These are phyloP conservation scores for Acanthamoeba royreba DNA, from an alignment of 208 protist genomes.

Conservation along the genomic window DNA sequence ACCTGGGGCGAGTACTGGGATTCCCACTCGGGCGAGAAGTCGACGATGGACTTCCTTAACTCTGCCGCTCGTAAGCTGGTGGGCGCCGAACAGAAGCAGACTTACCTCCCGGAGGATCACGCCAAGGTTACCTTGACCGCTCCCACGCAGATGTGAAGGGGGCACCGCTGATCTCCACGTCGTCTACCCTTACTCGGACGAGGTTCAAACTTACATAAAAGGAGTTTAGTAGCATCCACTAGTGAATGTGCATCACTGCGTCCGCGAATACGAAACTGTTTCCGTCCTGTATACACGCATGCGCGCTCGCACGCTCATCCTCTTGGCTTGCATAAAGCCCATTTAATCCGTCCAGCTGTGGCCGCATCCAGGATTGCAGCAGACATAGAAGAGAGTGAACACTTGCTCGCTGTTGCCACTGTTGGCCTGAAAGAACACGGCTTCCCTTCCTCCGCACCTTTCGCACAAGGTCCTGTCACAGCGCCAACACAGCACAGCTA, in stretches of 20 bases:
- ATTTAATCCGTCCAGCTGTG: conserved; percentile 23
- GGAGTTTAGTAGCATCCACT: background rate
- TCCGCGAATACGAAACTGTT: too few species aligned
- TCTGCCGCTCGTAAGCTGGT: too few species aligned
- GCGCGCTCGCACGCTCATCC: background rate
- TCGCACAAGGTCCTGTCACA: background rate
- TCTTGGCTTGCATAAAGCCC: background rate
- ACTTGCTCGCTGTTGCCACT: background rate
- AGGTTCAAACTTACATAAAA: background rate
- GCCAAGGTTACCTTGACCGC: background rate
- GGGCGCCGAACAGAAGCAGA: background rate
- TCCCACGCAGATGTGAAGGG: background rate
- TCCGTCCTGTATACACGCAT: background rate
- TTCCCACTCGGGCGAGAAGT: background rate
- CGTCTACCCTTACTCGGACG: background rate
- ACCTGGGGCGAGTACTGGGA: conserved; percentile 19
- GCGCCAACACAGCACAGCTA: background rate
- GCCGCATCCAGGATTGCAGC: background rate
- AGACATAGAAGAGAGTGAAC: conserved; percentile 11
- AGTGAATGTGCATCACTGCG: too few species aligned
- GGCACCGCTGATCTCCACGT: background rate
- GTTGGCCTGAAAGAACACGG: conserved; percentile 59
- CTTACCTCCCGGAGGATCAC: background rate
- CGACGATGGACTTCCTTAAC: background rate
- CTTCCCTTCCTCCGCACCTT: conserved; percentile 14